A percentile compares a stretch with the other conserved stretches of the same genome.
Conservation (phyloP, 2,329 filamentous ascomycete species). For the Chaetomiaceae sp. region DNA sequence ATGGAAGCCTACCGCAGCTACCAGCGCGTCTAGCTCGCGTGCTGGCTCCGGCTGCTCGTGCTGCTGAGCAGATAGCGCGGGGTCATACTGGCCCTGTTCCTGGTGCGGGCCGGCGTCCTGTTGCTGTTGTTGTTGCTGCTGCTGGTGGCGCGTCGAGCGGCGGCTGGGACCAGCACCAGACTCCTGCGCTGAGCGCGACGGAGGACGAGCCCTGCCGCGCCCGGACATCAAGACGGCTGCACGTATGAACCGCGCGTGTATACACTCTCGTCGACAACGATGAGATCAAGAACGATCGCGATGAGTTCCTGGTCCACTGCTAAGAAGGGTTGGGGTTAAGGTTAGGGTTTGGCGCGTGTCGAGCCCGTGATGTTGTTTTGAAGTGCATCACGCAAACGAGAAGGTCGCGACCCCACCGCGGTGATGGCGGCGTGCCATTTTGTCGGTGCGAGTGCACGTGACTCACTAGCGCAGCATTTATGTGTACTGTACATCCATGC, state of each 20-base stretch:
- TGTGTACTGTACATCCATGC: too few species aligned
- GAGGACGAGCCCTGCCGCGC: slow-evolving; percentile 19
- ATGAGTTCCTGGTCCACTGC: slow-evolving; percentile 3
- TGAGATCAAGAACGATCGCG: background rate
- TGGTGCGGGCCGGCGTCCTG: slow-evolving; percentile 5
- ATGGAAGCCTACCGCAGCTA: background rate
- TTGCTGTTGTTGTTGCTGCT: slow-evolving; percentile 16
- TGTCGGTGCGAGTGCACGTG: too few species aligned
- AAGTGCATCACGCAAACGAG: slow-evolving; percentile 8
- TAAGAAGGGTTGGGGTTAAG: slow-evolving; percentile 27
- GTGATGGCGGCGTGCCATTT: background rate
- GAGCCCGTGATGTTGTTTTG: slow-evolving; percentile 17
- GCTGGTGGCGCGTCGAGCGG: slow-evolving; percentile 22
- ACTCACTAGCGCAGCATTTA: too few species aligned
- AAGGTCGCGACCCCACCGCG: background rate
- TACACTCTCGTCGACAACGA: background rate
- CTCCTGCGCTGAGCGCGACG: slow-evolving; percentile 15
- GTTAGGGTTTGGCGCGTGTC: slow-evolving; percentile 21
- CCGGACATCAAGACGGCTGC: slow-evolving; percentile 13
- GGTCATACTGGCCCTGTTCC: slow-evolving; percentile 4
- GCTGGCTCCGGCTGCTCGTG: background rate
- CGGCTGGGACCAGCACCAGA: slow-evolving; percentile 16
- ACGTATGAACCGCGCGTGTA: background rate
- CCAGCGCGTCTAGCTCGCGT: slow-evolving; percentile 1
- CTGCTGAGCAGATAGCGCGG: too few species aligned